phyloP scores from a whole-genome alignment of 225 moss, liverwort and hornwort genomes.

The Lunularia cruciata region DNA sequence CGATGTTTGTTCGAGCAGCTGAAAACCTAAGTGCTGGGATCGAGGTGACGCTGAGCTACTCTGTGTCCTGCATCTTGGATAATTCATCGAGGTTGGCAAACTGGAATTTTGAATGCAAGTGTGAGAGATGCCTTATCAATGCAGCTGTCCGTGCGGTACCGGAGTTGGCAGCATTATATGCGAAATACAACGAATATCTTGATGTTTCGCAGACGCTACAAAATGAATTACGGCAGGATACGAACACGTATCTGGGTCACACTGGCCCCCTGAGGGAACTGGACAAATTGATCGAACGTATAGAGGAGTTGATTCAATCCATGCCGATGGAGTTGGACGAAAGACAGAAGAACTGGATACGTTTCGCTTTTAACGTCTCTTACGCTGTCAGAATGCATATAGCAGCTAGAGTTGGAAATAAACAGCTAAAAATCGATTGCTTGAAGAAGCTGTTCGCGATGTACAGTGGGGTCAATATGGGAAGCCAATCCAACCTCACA shows the following conservation, averaged over 20 bases:
- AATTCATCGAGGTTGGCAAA: neutral
- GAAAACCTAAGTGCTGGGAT: conserved; percentile 16
- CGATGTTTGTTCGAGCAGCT: conserved; percentile 11
- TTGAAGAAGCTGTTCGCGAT: neutral
- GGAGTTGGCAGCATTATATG: conserved; percentile 1
- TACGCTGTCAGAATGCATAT: neutral
- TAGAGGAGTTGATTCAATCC: neutral
- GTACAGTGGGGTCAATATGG: neutral
- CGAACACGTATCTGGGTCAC: neutral
- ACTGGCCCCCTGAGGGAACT: neutral
- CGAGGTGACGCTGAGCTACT: conserved; percentile 23
- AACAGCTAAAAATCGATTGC: neutral
- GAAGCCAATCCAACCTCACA: too few relatives aligned
- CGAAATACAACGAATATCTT: neutral
- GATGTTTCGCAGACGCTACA: neutral
- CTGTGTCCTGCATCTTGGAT: neutral
- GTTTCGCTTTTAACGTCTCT: neutral
- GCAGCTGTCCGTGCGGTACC: neutral
- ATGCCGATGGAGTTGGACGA: conserved; percentile 2
- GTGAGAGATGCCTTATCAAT: conserved; percentile 20
- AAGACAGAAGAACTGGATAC: conserved; percentile 16
- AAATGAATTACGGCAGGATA: neutral
- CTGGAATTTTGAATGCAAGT: conserved; percentile 22
- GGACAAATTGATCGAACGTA: neutral
- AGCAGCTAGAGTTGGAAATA: neutral